Conservation (phyloP, 2,329 filamentous ascomycete species). For the Penicillium sp. region DNA sequence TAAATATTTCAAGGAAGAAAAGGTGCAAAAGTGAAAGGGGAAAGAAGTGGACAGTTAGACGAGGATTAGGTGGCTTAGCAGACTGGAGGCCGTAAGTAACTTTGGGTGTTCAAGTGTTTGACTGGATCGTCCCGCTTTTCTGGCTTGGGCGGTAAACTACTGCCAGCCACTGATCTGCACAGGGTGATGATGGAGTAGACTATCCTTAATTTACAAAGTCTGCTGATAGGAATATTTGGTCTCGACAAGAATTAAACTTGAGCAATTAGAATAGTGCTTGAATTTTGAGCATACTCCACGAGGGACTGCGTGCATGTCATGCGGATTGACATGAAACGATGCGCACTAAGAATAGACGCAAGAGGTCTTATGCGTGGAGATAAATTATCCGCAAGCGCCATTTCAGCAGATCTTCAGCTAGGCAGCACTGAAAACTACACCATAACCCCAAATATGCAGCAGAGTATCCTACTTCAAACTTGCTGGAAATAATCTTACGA, state of each 20-base stretch:
- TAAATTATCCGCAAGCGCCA: constrained; percentile 17
- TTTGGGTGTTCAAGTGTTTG: constrained; percentile 30
- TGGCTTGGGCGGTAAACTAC: constrained; percentile 27
- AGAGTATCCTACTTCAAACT: too few relatives aligned
- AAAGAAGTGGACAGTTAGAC: constrained; percentile 18
- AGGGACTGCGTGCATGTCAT: neutral
- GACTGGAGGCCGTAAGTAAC: constrained; percentile 24
- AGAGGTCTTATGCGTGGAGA: constrained; percentile 5
- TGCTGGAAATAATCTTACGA: too few relatives aligned
- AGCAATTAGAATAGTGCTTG: constrained; percentile 1
- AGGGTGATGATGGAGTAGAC: neutral
- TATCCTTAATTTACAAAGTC: neutral
- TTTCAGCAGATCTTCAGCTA: neutral
- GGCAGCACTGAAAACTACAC: neutral
- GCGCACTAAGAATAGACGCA: constrained; percentile 24
- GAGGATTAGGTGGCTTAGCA: constrained; percentile 34
- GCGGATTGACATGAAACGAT: constrained; percentile 14
- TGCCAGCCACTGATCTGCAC: constrained; percentile 13
- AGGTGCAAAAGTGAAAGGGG: constrained; percentile 9
- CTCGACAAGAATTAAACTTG: neutral
- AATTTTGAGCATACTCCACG: neutral
- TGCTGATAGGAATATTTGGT: neutral
- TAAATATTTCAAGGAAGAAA: constrained; percentile 2
- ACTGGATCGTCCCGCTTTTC: constrained; percentile 30
- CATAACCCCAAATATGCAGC: too few relatives aligned